A percentile compares a stretch with the other conserved stretches of the same genome.
Evolutionary conservation across 1,284 basidiomycete genomes (phyloP).

Genomic region (Apiotrichum veenhuisii): DNA sequence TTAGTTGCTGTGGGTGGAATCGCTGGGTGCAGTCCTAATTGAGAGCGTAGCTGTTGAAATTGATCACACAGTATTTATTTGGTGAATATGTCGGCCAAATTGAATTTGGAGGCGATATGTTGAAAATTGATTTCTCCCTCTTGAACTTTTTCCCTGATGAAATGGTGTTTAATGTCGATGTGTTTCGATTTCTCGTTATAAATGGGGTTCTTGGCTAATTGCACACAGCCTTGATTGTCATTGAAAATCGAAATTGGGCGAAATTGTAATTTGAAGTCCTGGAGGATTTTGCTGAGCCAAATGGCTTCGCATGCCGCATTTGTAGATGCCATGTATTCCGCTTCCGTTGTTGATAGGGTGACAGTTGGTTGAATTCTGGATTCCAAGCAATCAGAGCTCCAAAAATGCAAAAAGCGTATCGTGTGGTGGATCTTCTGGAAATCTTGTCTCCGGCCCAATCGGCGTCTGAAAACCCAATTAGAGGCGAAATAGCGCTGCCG

Average conservation of each 20-base stretch:
- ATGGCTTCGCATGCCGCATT: conserved; percentile 15
- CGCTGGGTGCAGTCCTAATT: too few species aligned
- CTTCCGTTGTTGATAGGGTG: conserved; percentile 23
- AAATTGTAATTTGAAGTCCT: background rate
- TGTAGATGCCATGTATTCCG: conserved; percentile 19
- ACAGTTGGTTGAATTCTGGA: conserved; percentile 25
- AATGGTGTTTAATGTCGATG: too few species aligned
- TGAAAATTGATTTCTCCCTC: too few species aligned
- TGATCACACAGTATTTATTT: too few species aligned
- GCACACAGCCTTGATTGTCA: background rate
- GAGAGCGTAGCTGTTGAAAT: too few species aligned
- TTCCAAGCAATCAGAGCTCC: conserved; percentile 25
- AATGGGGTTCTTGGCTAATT: too few species aligned
- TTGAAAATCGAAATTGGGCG: background rate
- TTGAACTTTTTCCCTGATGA: too few species aligned
- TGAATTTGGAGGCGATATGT: too few species aligned
- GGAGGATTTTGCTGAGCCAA: conserved; percentile 9
- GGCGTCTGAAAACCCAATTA: conserved; percentile 17
- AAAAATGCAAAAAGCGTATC: conserved; percentile 24
- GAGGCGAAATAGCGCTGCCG: too few species aligned
- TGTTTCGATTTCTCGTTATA: too few species aligned
- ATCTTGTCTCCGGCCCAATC: conserved; percentile 24
- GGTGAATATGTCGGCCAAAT: too few species aligned
- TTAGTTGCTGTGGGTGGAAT: too few species aligned
- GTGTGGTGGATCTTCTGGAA: conserved; percentile 29